Evolutionary conservation across 2,329 filamentous ascomycete genomes (phyloP).

Genomic region (Penicillium hesseltinei): DNA sequence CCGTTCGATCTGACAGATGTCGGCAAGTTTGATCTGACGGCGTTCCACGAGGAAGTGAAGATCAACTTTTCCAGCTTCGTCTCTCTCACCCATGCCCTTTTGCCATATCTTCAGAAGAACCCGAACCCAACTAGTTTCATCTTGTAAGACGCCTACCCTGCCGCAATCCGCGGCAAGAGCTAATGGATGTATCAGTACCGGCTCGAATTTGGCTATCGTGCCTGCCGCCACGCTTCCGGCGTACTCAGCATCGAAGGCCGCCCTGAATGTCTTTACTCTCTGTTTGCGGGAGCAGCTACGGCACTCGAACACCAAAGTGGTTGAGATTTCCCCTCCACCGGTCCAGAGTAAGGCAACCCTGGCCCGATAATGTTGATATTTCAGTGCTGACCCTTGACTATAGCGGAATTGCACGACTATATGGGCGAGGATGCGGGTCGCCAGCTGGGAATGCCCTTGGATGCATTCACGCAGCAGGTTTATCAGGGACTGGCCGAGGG

Average conservation of each 20-base stretch:
- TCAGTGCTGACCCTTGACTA: not conserved
- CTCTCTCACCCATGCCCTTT: conserved; percentile 46
- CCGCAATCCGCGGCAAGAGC: not conserved
- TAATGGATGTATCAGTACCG: not conserved
- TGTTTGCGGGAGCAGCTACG: conserved; percentile 47
- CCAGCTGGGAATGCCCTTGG: conserved; percentile 51
- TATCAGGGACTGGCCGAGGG: conserved; percentile 45
- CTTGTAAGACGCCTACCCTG: conserved; percentile 12
- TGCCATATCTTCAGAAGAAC: conserved; percentile 46
- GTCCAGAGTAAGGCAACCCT: conserved; percentile 35
- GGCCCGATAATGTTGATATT: not conserved
- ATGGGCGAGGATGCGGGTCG: conserved; percentile 45
- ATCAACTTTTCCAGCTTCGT: conserved; percentile 52
- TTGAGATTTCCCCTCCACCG: conserved; percentile 50
- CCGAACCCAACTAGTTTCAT: conserved; percentile 29
- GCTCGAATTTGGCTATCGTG: not conserved
- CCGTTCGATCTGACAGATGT: not conserved
- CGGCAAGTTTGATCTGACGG: conserved; percentile 37
- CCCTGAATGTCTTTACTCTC: conserved; percentile 50
- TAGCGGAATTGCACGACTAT: conserved; percentile 53
- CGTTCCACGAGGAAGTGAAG: conserved; percentile 45
- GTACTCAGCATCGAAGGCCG: conserved; percentile 43
- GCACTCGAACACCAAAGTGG: conserved; percentile 38
- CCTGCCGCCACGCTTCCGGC: not conserved
- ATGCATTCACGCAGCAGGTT: conserved; percentile 46